Evolutionary conservation across 805 yeast genomes (phyloP).

Genomic region (Kodamaea kaohsiungensis): DNA sequence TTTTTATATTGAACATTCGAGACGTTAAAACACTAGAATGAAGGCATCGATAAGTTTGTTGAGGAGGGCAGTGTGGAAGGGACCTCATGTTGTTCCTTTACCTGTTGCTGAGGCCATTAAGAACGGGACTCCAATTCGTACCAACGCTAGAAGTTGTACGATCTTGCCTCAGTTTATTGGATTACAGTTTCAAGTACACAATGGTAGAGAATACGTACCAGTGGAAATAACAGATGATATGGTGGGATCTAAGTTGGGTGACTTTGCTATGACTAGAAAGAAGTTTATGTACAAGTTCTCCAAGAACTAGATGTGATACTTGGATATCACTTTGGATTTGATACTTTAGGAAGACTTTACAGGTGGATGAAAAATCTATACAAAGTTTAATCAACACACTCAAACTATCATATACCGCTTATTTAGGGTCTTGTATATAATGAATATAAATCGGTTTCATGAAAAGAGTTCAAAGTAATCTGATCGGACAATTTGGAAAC

Average conservation of each 20-base stretch:
- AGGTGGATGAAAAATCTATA: not conserved
- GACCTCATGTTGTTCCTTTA: slow-evolving; percentile 92
- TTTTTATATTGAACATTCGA: not conserved
- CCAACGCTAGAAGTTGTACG: slow-evolving; percentile 95
- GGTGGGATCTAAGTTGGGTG: slow-evolving; percentile 96
- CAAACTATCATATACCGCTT: not conserved
- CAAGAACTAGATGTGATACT: slow-evolving; percentile 47
- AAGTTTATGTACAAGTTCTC: slow-evolving; percentile 80
- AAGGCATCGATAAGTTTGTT: slow-evolving; percentile 34
- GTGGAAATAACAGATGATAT: slow-evolving; percentile 87
- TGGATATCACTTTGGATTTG: not conserved
- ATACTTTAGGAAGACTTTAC: not conserved
- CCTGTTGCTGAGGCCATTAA: slow-evolving; percentile 87
- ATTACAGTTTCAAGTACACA: slow-evolving; percentile 89
- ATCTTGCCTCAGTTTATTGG: slow-evolving; percentile 96
- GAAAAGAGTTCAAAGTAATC: no score
- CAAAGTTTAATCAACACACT: no score
- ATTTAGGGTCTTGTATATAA: slow-evolving; percentile 4
- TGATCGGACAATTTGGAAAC: no score
- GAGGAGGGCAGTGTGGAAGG: slow-evolving; percentile 48
- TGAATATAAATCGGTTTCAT: not conserved
- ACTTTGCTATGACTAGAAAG: slow-evolving; percentile 92
- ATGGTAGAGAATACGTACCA: slow-evolving; percentile 91
- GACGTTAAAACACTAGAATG: slow-evolving; percentile 24
- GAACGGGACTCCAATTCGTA: slow-evolving; percentile 83